Evolutionary conservation across 495 filamentous ascomycete genomes (phyloP).

Genomic region (Xylaria venustula): DNA sequence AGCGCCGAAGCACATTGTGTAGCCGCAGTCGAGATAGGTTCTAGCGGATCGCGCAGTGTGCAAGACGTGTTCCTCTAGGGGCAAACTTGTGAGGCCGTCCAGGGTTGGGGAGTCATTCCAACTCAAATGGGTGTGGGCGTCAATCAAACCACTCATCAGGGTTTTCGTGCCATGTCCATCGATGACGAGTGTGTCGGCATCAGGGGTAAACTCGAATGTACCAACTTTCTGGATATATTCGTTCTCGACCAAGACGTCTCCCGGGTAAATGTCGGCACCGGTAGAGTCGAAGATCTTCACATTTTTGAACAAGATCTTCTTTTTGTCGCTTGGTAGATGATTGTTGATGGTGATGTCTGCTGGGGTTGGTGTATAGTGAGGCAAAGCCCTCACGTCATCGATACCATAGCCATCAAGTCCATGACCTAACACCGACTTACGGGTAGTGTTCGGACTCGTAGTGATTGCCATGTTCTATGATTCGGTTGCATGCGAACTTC

Average conservation of each 20-base stretch:
- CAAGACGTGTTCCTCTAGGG: slow-evolving; percentile 50
- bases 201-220: slow-evolving; percentile 9
- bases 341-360: slow-evolving; percentile 8
- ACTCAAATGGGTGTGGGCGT: slow-evolving; percentile 51
- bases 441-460: background rate
- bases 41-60: slow-evolving; percentile 42
- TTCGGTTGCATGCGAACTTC: background rate
- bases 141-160: slow-evolving; percentile 49
- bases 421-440: background rate
- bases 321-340: slow-evolving; percentile 6
- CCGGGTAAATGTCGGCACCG: slow-evolving; percentile 44
- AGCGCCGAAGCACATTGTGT: slow-evolving; percentile 37
- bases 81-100: slow-evolving; percentile 21
- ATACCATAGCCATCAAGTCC: slow-evolving; percentile 8
- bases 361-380: slow-evolving; percentile 3
- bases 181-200: slow-evolving; percentile 18
- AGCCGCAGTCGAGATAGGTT: slow-evolving; percentile 45
- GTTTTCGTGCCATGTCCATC: slow-evolving; percentile 40
- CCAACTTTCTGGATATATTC: slow-evolving; percentile 44
- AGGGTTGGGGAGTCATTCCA: slow-evolving; percentile 37
- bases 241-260: slow-evolving; percentile 47
- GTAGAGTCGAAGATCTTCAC: slow-evolving; percentile 53
- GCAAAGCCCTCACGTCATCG: background rate
- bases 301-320: slow-evolving; percentile 43
- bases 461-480: background rate